These are phyloP conservation scores for Thalassiosira profunda DNA, from an alignment of 108 stramenopile genomes.

Conservation along the genomic window DNA sequence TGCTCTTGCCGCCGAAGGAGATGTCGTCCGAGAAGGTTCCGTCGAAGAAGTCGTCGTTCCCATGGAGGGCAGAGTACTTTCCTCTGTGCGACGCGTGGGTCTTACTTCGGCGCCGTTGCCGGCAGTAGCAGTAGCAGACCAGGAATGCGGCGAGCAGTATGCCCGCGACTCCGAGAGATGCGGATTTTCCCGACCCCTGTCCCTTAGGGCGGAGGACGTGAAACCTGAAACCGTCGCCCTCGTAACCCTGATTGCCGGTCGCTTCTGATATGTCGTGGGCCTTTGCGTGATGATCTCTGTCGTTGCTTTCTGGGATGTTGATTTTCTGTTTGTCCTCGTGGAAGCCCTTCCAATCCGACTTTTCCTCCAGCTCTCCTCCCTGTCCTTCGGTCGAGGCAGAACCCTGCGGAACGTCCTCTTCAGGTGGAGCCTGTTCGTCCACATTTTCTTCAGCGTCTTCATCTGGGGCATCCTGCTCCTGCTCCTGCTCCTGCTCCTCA, in stretches of 20 bases:
- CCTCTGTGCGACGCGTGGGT: slow-evolving; percentile 1
- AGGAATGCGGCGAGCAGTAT: background rate
- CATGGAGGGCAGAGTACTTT: slow-evolving; percentile 30
- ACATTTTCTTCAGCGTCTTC: background rate
- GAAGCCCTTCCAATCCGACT: slow-evolving; percentile 8
- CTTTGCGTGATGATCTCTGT: slow-evolving; percentile 1
- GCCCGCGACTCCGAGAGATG: background rate
- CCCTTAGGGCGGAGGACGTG: slow-evolving; percentile 20
- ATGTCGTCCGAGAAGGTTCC: slow-evolving; percentile 49
- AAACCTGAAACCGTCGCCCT: slow-evolving; percentile 6
- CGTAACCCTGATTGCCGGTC: background rate
- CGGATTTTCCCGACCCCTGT: background rate
- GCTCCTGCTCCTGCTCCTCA: background rate
- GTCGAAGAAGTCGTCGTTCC: slow-evolving; percentile 38
- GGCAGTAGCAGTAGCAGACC: slow-evolving; percentile 23
- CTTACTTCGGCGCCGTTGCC: slow-evolving; percentile 8
- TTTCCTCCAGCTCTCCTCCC: background rate
- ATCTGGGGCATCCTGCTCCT: background rate
- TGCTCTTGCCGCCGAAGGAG: slow-evolving; percentile 25
- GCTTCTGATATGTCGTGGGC: background rate
- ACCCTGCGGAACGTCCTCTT: background rate
- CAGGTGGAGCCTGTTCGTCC: background rate
- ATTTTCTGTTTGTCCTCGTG: slow-evolving; percentile 7
- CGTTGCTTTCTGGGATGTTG: background rate
- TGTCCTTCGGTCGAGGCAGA: background rate